Percentiles rank a stretch among this genome's conserved stretches.
Conservation (phyloP, 2,329 filamentous ascomycete genomes). For the Xylariaceae sp. region DNA sequence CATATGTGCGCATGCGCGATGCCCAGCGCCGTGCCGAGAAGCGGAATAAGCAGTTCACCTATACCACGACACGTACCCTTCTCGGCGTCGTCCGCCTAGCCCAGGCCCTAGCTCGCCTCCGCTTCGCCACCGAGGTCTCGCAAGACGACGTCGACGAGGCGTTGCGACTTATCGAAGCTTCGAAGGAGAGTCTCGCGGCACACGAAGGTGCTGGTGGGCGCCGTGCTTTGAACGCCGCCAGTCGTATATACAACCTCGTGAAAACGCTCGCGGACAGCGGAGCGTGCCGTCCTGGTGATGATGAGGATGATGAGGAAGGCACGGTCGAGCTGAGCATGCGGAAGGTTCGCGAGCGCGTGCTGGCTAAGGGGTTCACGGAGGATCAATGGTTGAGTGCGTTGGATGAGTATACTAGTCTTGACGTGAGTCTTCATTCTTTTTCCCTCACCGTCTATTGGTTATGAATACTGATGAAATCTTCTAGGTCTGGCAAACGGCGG, state of each 20-base stretch:
- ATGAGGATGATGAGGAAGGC: slow-evolving; percentile 46
- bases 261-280: slow-evolving; percentile 82
- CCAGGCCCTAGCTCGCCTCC: slow-evolving; percentile 86
- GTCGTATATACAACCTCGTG: slow-evolving; percentile 92
- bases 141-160: slow-evolving; percentile 96
- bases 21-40: slow-evolving; percentile 89
- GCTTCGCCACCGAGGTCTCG: slow-evolving; percentile 80
- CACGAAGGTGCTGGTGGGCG: slow-evolving; percentile 55
- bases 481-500: slow-evolving; percentile 75
- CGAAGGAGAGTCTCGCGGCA: slow-evolving; percentile 82
- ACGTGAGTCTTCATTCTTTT: slow-evolving; percentile 62
- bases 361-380: slow-evolving; percentile 94
- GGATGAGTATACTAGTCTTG: slow-evolving; percentile 81
- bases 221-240: slow-evolving; percentile 74
- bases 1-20: slow-evolving; percentile 91
- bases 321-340: slow-evolving; percentile 75
- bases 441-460: not conserved
- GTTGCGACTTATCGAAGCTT: slow-evolving; percentile 83
- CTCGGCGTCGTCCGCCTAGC: slow-evolving; percentile 89
- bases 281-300: slow-evolving; percentile 69
- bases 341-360: slow-evolving; percentile 83
- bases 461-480: slow-evolving; percentile 25
- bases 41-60: slow-evolving; percentile 85
- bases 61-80: slow-evolving; percentile 90
- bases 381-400: slow-evolving; percentile 85